Conservation (phyloP, 805 yeast species). For the Zygoascus flipseniorum region DNA sequence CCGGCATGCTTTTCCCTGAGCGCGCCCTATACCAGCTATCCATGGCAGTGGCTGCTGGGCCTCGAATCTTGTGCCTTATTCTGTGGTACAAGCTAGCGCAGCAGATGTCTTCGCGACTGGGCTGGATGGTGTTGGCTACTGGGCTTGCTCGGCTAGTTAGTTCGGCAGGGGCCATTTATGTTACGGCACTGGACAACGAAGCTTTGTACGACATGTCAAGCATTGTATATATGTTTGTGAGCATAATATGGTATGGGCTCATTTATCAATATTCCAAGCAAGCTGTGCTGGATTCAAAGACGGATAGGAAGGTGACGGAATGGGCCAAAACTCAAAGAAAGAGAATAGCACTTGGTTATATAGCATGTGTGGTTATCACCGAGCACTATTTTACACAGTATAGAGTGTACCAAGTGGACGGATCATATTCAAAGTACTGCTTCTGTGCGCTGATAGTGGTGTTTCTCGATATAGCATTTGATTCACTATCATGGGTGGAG, state of each 20-base stretch:
- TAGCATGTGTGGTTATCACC: background rate
- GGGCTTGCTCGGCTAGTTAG: conserved; percentile 66
- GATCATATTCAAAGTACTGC: conserved; percentile 77
- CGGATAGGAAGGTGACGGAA: background rate
- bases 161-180: conserved; percentile 82
- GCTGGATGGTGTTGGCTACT: conserved; percentile 23
- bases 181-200: conserved; percentile 45
- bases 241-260: conserved; percentile 25
- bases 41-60: conserved; percentile 77
- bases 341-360: background rate
- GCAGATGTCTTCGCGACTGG: background rate
- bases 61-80: conserved; percentile 54
- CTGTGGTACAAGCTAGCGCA: conserved; percentile 13
- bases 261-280: background rate
- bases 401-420: conserved; percentile 61
- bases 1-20: conserved; percentile 66
- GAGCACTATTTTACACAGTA: conserved; percentile 68
- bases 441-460: conserved; percentile 77
- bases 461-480: conserved; percentile 63
- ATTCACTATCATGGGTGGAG: conserved; percentile 36
- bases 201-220: conserved; percentile 14
- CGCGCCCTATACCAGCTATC: conserved; percentile 66
- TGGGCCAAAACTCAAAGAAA: background rate
- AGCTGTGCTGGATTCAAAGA: background rate
- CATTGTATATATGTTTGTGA: conserved; percentile 8